These are phyloP conservation scores for Neoboletus brunneissimus DNA, from an alignment of 768 basidiomycete genomes.

Conservation along the genomic window DNA sequence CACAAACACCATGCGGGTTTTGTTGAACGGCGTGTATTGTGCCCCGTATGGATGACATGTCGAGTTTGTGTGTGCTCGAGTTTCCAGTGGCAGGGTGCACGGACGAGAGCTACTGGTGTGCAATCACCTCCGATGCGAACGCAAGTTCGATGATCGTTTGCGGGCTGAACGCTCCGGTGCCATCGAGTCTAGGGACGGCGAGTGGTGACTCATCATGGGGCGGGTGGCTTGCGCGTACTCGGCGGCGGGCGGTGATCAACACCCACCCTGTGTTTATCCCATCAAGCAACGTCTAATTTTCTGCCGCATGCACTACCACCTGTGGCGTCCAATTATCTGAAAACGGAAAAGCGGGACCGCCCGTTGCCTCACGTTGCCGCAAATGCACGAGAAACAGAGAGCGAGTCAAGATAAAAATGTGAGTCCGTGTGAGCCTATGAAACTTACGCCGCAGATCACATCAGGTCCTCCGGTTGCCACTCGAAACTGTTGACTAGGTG, in stretches of 20 bases:
- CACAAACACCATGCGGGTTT: constrained; percentile 46
- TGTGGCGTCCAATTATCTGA: constrained; percentile 22
- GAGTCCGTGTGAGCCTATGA: not conserved
- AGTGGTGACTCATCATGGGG: constrained; percentile 16
- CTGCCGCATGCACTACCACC: constrained; percentile 40
- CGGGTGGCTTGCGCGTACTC: not conserved
- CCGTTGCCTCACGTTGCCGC: constrained; percentile 45
- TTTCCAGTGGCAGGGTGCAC: constrained; percentile 49
- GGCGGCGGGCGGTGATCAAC: not conserved
- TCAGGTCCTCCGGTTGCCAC: constrained; percentile 49
- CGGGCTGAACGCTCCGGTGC: constrained; percentile 47
- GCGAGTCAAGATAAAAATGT: not conserved
- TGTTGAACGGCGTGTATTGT: constrained; percentile 30
- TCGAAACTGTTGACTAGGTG: constrained; percentile 40
- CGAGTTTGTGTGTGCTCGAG: no score
- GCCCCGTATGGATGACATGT: constrained; percentile 53
- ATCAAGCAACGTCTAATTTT: constrained; percentile 68
- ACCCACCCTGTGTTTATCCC: constrained; percentile 59
- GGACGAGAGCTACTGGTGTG: constrained; percentile 61
- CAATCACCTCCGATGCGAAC: constrained; percentile 58
- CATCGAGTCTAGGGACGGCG: constrained; percentile 41
- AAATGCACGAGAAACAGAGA: not conserved
- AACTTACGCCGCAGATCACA: constrained; percentile 53
- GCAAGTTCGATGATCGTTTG: constrained; percentile 46
- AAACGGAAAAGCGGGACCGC: constrained; percentile 35